Evolutionary conservation across 257 asterid genomes (phyloP).

Genomic region (Nicotiana tabacum): DNA sequence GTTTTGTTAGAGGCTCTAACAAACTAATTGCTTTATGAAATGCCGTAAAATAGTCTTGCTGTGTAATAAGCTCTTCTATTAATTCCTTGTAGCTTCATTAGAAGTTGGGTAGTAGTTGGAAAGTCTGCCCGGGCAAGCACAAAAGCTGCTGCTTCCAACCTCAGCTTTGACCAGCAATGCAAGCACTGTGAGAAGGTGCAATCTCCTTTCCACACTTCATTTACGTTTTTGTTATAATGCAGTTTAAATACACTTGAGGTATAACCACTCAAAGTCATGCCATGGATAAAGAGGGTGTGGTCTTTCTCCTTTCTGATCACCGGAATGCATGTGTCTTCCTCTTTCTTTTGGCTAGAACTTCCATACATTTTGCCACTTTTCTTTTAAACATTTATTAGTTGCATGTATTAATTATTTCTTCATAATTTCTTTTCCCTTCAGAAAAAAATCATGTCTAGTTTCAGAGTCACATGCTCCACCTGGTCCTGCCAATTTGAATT

Average conservation of each 20-base stretch:
- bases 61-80: not conserved
- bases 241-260: not conserved
- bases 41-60: not conserved
- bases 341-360: not conserved
- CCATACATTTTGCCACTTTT: not conserved
- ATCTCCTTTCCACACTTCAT: not conserved
- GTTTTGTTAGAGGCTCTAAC: not conserved
- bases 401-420: not conserved
- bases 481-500: not conserved
- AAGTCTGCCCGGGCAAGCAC: slow-evolving; percentile 64
- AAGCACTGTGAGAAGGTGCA: slow-evolving; percentile 91
- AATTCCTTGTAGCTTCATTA: slow-evolving; percentile 67
- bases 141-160: slow-evolving; percentile 66
- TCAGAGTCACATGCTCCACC: not conserved
- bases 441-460: not conserved
- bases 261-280: not conserved
- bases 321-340: not conserved
- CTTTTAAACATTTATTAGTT: not conserved
- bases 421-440: not conserved
- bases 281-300: not conserved
- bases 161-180: slow-evolving; percentile 84
- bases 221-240: not conserved
- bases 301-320: not conserved
- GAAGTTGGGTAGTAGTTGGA: slow-evolving; percentile 72
- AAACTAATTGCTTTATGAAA: not conserved